phyloP scores from a whole-genome alignment of 192 early-diverging fungal species.

The Backusella sp. region DNA sequence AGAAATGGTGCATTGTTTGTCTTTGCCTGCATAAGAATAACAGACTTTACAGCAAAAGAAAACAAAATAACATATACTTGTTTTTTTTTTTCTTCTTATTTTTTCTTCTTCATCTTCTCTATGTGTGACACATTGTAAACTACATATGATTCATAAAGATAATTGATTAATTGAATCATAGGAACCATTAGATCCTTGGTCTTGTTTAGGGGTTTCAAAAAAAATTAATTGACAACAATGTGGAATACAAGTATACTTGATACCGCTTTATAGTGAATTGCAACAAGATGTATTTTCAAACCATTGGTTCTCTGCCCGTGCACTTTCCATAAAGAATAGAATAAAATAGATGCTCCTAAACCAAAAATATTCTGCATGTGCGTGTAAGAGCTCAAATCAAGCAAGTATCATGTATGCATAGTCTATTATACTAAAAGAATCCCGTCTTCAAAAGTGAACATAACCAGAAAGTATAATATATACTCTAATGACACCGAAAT shows the following conservation, averaged over 20 bases:
- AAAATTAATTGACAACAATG: background rate
- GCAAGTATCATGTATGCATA: slow-evolving; percentile 7
- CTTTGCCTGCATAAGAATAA: slow-evolving; percentile 1
- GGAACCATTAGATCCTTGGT: background rate
- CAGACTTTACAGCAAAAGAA: background rate
- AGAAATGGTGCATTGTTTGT: background rate
- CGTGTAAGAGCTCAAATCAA: slow-evolving; percentile 4
- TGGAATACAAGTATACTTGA: background rate
- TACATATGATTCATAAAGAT: background rate
- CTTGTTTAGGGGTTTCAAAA: background rate
- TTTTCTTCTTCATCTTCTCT: background rate
- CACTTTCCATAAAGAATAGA: slow-evolving; percentile 1
- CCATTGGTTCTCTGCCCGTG: background rate
- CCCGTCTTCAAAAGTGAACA: background rate
- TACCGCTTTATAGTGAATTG: background rate
- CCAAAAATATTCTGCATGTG: slow-evolving; percentile 6
- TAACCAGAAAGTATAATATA: background rate
- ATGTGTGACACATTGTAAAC: background rate
- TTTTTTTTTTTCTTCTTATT: background rate
- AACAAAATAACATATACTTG: background rate
- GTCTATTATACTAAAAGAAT: background rate
- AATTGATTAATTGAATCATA: background rate
- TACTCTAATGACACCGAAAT: background rate
- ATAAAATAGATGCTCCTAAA: slow-evolving; percentile 4
- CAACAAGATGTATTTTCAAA: background rate